Percentiles rank a stretch among this genome's conserved stretches.
phyloP scores from a whole-genome alignment of 2,329 filamentous ascomycete species.

The Penicillium sp. region DNA sequence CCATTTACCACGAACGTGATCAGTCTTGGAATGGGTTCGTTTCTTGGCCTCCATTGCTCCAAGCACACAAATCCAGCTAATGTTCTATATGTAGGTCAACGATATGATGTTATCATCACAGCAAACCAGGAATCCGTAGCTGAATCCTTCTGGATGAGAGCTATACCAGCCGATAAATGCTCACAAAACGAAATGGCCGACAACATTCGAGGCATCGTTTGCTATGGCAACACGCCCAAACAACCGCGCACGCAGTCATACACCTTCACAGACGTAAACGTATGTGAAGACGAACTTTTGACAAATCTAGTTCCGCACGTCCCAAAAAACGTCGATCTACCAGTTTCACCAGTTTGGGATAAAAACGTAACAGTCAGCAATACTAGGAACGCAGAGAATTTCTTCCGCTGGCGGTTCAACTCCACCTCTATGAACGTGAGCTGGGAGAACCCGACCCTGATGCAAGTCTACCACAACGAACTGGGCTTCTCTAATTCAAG shows the following conservation, averaged over 20 bases:
- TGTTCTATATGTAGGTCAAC: constrained; percentile 30
- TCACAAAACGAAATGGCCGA: constrained; percentile 1
- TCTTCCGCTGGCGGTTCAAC: constrained; percentile 45
- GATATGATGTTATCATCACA: constrained; percentile 41
- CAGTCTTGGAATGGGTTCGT: constrained; percentile 45
- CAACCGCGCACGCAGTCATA: neutral
- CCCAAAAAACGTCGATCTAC: neutral
- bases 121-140: constrained; percentile 25
- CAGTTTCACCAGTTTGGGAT: neutral
- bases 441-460: constrained; percentile 13
- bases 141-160: constrained; percentile 43
- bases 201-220: constrained; percentile 6
- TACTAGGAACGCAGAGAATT: neutral
- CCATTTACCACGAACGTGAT: constrained; percentile 54
- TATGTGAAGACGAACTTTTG: neutral
- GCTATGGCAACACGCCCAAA: neutral
- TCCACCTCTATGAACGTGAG: constrained; percentile 43
- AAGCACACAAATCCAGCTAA: neutral
- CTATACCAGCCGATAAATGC: constrained; percentile 1
- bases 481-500: neutral
- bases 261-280: neutral
- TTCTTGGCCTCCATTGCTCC: neutral
- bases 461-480: constrained; percentile 17
- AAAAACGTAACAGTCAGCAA: neutral
- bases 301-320: neutral